A percentile compares a stretch with the other conserved stretches of the same genome.
Conservation (phyloP, 2,329 filamentous ascomycete genomes). For the Fusarium heterosporum region DNA sequence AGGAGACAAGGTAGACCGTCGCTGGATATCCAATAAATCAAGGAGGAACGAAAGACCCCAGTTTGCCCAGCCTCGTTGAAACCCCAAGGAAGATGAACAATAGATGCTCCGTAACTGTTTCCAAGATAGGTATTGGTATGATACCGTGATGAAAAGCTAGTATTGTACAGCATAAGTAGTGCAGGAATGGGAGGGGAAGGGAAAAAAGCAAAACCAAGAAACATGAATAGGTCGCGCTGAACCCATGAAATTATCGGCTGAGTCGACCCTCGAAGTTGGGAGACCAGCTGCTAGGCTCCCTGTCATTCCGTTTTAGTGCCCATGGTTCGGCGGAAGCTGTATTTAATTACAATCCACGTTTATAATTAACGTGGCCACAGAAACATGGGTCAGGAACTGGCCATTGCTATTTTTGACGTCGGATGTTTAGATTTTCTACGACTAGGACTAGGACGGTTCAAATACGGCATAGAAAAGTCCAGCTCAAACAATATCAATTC, state of each 20-base stretch:
- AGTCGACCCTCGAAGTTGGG: conserved; percentile 27
- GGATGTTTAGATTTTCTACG: too few relatives aligned
- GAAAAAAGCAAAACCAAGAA: background rate
- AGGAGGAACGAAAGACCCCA: conserved; percentile 22
- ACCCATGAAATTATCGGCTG: conserved; percentile 36
- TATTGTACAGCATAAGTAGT: background rate
- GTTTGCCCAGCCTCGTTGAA: conserved; percentile 32
- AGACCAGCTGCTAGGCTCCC: conserved; percentile 20
- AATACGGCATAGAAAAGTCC: too few relatives aligned
- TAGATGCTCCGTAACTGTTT: background rate
- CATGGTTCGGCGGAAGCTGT: background rate
- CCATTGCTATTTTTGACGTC: conserved; percentile 24
- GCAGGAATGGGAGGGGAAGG: background rate
- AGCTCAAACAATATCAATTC: conserved; percentile 1
- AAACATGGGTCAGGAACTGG: conserved; percentile 20
- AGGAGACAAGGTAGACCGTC: conserved; percentile 21
- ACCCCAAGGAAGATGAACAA: conserved; percentile 7
- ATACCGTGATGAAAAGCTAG: background rate
- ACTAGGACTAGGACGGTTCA: too few relatives aligned
- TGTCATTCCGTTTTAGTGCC: conserved; percentile 18
- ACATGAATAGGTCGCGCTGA: conserved; percentile 6
- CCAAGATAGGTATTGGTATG: background rate
- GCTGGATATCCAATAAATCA: conserved; percentile 8
- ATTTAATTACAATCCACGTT: conserved; percentile 10
- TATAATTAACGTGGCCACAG: conserved; percentile 4